phyloP scores from a whole-genome alignment of 2,329 filamentous ascomycete species.

The Colletotrichum tofieldiae region DNA sequence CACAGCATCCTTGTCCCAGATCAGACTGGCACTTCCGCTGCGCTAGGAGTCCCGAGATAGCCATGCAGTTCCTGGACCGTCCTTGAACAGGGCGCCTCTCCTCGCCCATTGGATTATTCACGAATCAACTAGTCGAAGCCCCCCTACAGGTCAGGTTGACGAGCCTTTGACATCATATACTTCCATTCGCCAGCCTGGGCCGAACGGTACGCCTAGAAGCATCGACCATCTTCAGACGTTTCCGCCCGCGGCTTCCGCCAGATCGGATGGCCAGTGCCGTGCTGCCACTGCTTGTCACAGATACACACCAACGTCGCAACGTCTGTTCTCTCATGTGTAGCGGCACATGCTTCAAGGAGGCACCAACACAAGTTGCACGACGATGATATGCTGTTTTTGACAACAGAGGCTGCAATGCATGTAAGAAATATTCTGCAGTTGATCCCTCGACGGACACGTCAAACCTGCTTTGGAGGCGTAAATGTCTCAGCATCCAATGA shows the following conservation, averaged over 20 bases:
- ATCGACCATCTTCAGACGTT: neutral
- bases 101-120: neutral
- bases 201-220: neutral
- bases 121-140: neutral
- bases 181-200: constrained; percentile 1
- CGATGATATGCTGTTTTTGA: neutral
- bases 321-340: constrained; percentile 6
- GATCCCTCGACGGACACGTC: constrained; percentile 22
- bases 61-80: neutral
- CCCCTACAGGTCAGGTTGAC: neutral
- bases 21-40: constrained; percentile 8
- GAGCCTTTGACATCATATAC: constrained; percentile 1
- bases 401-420: constrained; percentile 6
- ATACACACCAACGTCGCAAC: neutral
- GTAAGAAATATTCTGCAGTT: constrained; percentile 10
- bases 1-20: constrained; percentile 20
- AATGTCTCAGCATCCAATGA: neutral
- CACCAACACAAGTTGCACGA: neutral
- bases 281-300: constrained; percentile 25
- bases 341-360: neutral
- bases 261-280: constrained; percentile 25
- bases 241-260: constrained; percentile 8
- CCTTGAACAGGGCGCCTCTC: neutral
- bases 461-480: constrained; percentile 13
- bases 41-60: neutral